Percentiles rank a stretch among this genome's conserved stretches.
Evolutionary conservation across 2,329 filamentous ascomycete species (phyloP).

Genomic region (Colletotrichum sp.): DNA sequence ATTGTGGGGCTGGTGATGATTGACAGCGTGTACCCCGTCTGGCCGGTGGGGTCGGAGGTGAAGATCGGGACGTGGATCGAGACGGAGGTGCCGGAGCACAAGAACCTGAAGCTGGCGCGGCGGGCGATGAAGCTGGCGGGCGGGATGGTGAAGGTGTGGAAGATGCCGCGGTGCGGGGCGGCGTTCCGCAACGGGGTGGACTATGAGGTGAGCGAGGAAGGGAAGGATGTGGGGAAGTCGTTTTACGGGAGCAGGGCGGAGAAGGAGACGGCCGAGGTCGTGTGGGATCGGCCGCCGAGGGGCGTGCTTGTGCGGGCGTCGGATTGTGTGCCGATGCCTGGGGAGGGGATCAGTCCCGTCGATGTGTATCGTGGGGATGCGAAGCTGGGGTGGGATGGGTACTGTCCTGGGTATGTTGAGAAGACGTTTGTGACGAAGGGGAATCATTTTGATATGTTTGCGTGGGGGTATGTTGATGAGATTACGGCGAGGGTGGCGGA

Average conservation of each 20-base stretch:
- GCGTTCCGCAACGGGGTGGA: not conserved
- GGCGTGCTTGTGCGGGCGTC: conserved; percentile 51
- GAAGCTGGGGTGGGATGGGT: conserved; percentile 54
- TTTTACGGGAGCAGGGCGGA: conserved; percentile 2
- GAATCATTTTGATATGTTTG: conserved; percentile 57
- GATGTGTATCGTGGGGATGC: conserved; percentile 48
- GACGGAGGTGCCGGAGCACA: conserved; percentile 33
- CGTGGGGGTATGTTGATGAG: conserved; percentile 27
- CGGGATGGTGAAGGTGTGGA: conserved; percentile 46
- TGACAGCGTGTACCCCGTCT: conserved; percentile 50
- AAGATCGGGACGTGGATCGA: conserved; percentile 15
- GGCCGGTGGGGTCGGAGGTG: conserved; percentile 14
- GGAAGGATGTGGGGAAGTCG: not conserved
- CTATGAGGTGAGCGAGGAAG: not conserved
- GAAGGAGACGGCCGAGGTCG: conserved; percentile 20
- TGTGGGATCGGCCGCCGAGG: conserved; percentile 37
- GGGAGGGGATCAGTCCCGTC: conserved; percentile 35
- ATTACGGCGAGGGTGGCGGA: conserved; percentile 29
- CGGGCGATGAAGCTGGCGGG: conserved; percentile 48
- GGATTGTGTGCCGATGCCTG: conserved; percentile 39
- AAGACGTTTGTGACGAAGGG: conserved; percentile 54
- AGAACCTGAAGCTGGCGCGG: conserved; percentile 38
- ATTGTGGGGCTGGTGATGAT: conserved; percentile 59
- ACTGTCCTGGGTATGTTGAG: conserved; percentile 48
- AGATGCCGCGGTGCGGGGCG: conserved; percentile 38